phyloP scores from a whole-genome alignment of 768 basidiomycete species.

The Lentinula aciculospora region DNA sequence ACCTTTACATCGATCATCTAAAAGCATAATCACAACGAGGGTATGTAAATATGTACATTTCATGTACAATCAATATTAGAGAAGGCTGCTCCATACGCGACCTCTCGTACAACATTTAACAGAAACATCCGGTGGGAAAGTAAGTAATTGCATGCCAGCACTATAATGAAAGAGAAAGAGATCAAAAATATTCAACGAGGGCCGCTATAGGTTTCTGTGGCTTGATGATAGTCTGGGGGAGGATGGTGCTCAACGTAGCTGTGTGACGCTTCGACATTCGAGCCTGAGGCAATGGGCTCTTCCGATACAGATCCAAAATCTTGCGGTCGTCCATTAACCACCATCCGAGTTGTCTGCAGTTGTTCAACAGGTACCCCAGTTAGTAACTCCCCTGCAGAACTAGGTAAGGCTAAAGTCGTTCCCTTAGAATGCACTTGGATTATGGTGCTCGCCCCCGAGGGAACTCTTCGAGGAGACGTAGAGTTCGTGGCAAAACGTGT shows the following conservation, averaged over 20 bases:
- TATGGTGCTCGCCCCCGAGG: neutral
- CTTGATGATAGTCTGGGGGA: slow-evolving; percentile 16
- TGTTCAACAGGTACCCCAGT: slow-evolving; percentile 8
- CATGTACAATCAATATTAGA: too few relatives aligned
- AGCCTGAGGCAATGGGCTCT: neutral
- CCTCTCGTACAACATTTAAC: too few relatives aligned
- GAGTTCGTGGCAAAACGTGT: neutral
- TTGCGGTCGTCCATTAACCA: slow-evolving; percentile 15
- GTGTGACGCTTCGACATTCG: neutral
- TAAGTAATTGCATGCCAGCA: too few relatives aligned
- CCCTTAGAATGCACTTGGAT: neutral
- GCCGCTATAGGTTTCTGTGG: slow-evolving; percentile 12
- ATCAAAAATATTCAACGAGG: neutral
- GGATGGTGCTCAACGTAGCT: slow-evolving; percentile 5
- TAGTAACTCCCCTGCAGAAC: slow-evolving; percentile 12
- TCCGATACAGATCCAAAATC: slow-evolving; percentile 13
- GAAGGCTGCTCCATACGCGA: too few relatives aligned
- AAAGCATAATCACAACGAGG: too few relatives aligned
- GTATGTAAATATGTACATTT: too few relatives aligned
- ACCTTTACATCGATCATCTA: too few relatives aligned
- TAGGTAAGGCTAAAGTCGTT: slow-evolving; percentile 9
- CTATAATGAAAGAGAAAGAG: neutral
- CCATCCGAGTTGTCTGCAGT: slow-evolving; percentile 12
- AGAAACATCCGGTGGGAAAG: too few relatives aligned
- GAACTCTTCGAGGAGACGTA: slow-evolving; percentile 9